Base-by-base conservation (phyloP, 2,329 filamentous ascomycete species). In the Aureobasidium sp. region DNA sequence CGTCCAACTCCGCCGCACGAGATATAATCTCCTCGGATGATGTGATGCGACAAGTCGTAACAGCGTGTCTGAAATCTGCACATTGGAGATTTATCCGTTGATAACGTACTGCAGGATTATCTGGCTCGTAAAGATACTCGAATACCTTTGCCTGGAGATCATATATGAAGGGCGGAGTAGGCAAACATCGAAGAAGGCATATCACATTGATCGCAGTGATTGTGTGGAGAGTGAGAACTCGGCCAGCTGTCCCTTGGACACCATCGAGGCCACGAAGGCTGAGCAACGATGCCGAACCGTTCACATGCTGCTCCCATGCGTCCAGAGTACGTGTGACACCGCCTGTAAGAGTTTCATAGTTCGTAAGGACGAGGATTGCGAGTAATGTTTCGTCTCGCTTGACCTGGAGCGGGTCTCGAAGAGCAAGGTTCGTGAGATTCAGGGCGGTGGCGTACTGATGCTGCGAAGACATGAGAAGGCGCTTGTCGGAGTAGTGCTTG, bases 251-350 rank as follows among this genome's bases (percentile, higher is more conserved):
- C 11, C 34, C 34, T 50, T 50, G 32, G 11, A 59, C 44, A 13
- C 57, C 57, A 15, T 55, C n/a, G 21, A 47, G 42, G 6, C 60
- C 60, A 21, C 60, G 49, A 15, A 55, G 44, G 11, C 32, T 36
- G 25, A 62, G 41, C 7, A 62, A 25, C 5, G 60, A 34, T 2
- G 60, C 13, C 13, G 60, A 34, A 13, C 60, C 60, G 25, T 62
- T 48, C 25, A 62, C 47, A 49, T 62, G 60, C 15, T 55, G 49
- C 21, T 54, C 60, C 60, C 60, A 62, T 30, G 49, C 49, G 11
- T 48, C 52, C 10, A 62, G 27, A 21, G 32, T 47, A 15, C 44
- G 39, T 5, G 25, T 39, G 7, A 37, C 41, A 5, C 44, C 44
- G 6, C 60, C 60, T 34, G 50, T 54, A 11, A 55, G 34, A 13